Evolutionary conservation across 2,329 filamentous ascomycete species (phyloP), one percentile per base, ranked within the genome.

Genomic region (Aspergillus floridensis): DNA sequence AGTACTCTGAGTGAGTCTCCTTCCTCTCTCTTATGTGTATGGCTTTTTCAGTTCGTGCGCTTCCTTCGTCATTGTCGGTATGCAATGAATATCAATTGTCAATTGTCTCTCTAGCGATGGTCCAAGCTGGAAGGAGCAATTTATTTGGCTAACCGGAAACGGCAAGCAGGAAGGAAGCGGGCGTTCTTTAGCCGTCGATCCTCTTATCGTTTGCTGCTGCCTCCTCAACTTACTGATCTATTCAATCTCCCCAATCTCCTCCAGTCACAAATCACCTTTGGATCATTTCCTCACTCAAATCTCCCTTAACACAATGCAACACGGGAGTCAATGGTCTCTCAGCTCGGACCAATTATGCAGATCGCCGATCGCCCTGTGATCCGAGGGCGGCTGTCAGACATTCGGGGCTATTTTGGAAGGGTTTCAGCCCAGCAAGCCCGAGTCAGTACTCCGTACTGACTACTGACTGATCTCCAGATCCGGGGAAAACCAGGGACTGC

Each of bases 401-500:
- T 16, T 3, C 38, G 19, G 38, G 38, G 14, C 16, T 44, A 0
- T 16, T 16, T 16, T 8, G 19, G 14, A 4, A 35, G 5, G 38
- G 38, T 44, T 44, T 44, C 24, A 46, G 52, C 41, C 38, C 16
- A 46, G 52, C 44, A 31, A 41, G 46, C 46, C 44, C 26, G 26
- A 29, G 26, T 29, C 26, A 22, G 22, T 22, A 22, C 22, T 22
- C 21, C 21, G 21, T 4, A 22, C 22, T 22, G 4, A 22, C 22
- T 22, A 29, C 26, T 3, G 26, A n/a, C 35, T 26, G 16, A 22
- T 29, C n/a, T 47, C 41, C 32, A 31, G 47, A 55, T 55, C 53
- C 53, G 53, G 53, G 53, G 53, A 55, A 52, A 52, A 44, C 6
- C 38, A 48, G 53, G 53, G 53, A 47, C 53, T 46, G 31, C 26